Percentiles rank a stretch among this genome's conserved stretches.
Conservation (phyloP, 2,329 filamentous ascomycete species). For the Exophiala sp. region DNA sequence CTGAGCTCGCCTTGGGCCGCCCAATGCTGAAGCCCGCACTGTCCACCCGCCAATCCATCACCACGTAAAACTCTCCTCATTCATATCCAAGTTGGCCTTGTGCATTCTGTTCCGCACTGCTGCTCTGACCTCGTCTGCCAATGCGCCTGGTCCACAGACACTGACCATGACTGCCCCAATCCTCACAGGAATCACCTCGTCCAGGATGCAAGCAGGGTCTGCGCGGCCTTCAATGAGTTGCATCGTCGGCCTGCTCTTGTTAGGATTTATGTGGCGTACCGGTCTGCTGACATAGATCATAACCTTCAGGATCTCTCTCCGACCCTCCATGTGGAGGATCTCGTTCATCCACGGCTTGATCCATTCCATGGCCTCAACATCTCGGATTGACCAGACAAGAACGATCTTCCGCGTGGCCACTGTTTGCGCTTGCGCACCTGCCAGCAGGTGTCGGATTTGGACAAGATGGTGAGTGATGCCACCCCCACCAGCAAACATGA, state of each 20-base stretch:
- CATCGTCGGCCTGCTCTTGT: conserved; percentile 52
- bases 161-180: conserved; percentile 57
- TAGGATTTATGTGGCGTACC: conserved; percentile 49
- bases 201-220: conserved; percentile 50
- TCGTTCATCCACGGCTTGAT: conserved; percentile 61
- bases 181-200: conserved; percentile 51
- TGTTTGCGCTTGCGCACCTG: conserved; percentile 47
- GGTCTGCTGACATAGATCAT: conserved; percentile 60
- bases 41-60: conserved; percentile 31
- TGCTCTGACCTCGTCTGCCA: conserved; percentile 55
- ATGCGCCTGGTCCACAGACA: conserved; percentile 58
- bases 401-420: conserved; percentile 55
- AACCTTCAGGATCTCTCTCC: conserved; percentile 54
- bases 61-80: conserved; percentile 62
- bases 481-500: conserved; percentile 61
- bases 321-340: conserved; percentile 54
- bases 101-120: conserved; percentile 49
- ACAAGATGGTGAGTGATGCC: conserved; percentile 62
- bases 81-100: conserved; percentile 53
- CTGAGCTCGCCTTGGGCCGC: too few species aligned
- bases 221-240: conserved; percentile 58
- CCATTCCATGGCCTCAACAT: conserved; percentile 57
- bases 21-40: too few species aligned
- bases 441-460: conserved; percentile 54
- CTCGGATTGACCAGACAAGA: conserved; percentile 58